Evolutionary conservation across 2,329 filamentous ascomycete genomes (phyloP).

Genomic region (Fusarium sublunatum): DNA sequence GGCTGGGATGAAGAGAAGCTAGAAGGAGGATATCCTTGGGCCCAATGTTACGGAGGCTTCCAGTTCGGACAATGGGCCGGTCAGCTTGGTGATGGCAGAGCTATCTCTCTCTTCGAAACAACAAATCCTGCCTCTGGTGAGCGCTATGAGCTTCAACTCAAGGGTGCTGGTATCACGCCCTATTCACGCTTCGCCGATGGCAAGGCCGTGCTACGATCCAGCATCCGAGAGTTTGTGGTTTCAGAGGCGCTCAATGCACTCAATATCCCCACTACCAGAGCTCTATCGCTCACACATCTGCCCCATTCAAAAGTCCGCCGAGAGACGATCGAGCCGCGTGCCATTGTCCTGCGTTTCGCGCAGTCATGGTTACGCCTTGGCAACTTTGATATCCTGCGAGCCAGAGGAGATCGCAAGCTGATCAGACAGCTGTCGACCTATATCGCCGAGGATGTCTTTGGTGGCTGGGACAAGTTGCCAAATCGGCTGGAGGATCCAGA

Average conservation of each 20-base stretch:
- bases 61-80: conserved; percentile 91
- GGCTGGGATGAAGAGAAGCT: conserved; percentile 77
- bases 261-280: conserved; percentile 85
- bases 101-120: conserved; percentile 92
- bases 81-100: conserved; percentile 92
- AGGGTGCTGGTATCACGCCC: conserved; percentile 91
- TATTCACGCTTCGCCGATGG: conserved; percentile 98
- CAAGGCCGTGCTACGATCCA: conserved; percentile 90
- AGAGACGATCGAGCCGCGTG: conserved; percentile 87
- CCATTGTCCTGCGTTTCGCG: conserved; percentile 92
- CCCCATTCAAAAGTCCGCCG: conserved; percentile 78
- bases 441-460: conserved; percentile 86
- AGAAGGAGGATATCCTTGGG: conserved; percentile 91
- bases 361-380: conserved; percentile 92
- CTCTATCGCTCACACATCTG: conserved; percentile 82
- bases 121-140: conserved; percentile 77
- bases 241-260: conserved; percentile 90
- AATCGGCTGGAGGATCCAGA: conserved; percentile 65
- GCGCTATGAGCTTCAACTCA: conserved; percentile 91
- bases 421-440: conserved; percentile 83
- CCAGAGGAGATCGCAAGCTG: conserved; percentile 80
- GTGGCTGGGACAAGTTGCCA: conserved; percentile 87
- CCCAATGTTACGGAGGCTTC: conserved; percentile 94
- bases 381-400: conserved; percentile 93
- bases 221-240: conserved; percentile 93